Percentiles rank a stretch among this genome's conserved stretches.
Conservation (phyloP, 2,329 filamentous ascomycete species). For the Sordariomycetes sp. region DNA sequence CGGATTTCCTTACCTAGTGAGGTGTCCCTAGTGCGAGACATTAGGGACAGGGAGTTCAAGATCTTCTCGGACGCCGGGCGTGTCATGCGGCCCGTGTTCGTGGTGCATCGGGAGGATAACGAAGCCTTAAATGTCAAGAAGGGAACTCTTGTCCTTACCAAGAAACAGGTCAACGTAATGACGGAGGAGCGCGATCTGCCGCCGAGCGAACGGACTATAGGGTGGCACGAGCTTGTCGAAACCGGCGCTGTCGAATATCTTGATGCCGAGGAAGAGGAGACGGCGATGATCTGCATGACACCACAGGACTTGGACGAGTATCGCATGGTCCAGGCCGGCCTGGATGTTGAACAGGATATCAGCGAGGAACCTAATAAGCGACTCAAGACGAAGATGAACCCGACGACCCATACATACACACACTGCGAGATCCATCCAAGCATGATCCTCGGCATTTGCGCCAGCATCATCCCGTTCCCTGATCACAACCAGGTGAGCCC, state of each 20-base stretch:
- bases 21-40: constrained; percentile 89
- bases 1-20: constrained; percentile 79
- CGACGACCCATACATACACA: constrained; percentile 82
- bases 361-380: constrained; percentile 65
- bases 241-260: constrained; percentile 88
- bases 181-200: constrained; percentile 62
- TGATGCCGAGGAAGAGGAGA: constrained; percentile 96
- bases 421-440: constrained; percentile 99
- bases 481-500: constrained; percentile 77
- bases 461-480: constrained; percentile 98
- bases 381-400: constrained; percentile 78
- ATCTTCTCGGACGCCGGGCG: constrained; percentile 95
- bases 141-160: constrained; percentile 69
- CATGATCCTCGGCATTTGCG: constrained; percentile 97
- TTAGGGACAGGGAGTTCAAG: constrained; percentile 94
- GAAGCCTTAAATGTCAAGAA: constrained; percentile 42
- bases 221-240: constrained; percentile 78
- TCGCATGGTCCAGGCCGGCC: constrained; percentile 54
- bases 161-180: constrained; percentile 61
- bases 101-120: constrained; percentile 79
- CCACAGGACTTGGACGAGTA: constrained; percentile 84
- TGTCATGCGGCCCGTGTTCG: constrained; percentile 87
- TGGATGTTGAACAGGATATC: constrained; percentile 46
- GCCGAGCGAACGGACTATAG: constrained; percentile 54
- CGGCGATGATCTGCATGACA: constrained; percentile 98